phyloP scores from a whole-genome alignment of 768 basidiomycete species.

The Boletus sp. region DNA sequence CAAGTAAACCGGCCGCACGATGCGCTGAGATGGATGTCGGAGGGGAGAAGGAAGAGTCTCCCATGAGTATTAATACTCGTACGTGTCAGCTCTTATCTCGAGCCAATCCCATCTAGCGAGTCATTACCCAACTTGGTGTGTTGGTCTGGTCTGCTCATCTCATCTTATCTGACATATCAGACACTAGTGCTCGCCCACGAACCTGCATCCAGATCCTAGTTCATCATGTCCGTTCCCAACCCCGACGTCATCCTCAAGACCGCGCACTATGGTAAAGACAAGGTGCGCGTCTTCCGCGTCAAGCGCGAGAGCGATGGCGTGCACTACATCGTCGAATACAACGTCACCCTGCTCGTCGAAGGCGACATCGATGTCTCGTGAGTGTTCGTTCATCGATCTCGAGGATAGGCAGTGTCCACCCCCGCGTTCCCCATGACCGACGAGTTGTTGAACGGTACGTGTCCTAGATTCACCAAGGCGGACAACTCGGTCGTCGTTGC shows the following conservation, averaged over 20 bases:
- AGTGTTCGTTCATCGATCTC: neutral
- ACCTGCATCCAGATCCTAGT: neutral
- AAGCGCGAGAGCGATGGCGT: constrained; percentile 60
- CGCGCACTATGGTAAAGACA: constrained; percentile 86
- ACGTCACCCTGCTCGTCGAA: constrained; percentile 75
- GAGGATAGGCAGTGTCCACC: neutral
- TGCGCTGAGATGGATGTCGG: too few relatives aligned
- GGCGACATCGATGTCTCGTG: constrained; percentile 80
- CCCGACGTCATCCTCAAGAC: constrained; percentile 34
- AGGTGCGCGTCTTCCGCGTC: constrained; percentile 81
- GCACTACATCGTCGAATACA: constrained; percentile 84
- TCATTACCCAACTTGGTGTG: too few relatives aligned
- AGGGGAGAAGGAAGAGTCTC: too few relatives aligned
- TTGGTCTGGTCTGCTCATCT: too few relatives aligned
- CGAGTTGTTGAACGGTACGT: neutral
- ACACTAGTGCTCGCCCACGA: too few relatives aligned
- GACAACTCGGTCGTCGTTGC: constrained; percentile 89
- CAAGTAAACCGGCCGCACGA: too few relatives aligned
- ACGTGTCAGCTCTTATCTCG: too few relatives aligned
- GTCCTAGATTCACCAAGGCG: constrained; percentile 73
- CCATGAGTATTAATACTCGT: too few relatives aligned
- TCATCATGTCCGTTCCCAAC: constrained; percentile 28
- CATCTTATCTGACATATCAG: too few relatives aligned
- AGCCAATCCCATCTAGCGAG: too few relatives aligned
- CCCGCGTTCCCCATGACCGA: neutral